These are phyloP conservation scores for Linum lewisii DNA, from an alignment of 345 rosid species.

Conservation along the genomic window DNA sequence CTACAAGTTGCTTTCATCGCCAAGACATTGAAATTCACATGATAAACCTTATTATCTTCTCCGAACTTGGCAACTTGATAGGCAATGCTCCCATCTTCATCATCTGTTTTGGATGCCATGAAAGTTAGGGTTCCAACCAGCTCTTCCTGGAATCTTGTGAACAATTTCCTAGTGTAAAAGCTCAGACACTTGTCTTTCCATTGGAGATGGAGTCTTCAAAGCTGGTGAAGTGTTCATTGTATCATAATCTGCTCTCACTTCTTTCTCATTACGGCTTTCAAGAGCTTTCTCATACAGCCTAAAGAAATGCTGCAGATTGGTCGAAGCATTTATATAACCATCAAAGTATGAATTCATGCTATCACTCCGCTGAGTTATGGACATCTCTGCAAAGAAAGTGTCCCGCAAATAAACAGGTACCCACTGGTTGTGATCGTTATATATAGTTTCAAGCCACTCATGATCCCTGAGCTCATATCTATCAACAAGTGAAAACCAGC, in stretches of 20 bases:
- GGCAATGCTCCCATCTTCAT: slow-evolving; percentile 17
- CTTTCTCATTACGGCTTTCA: slow-evolving; percentile 26
- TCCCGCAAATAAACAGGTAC: slow-evolving; percentile 35
- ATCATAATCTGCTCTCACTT: slow-evolving; percentile 42
- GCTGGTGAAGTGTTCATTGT: slow-evolving; percentile 26
- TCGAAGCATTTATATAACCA: slow-evolving; percentile 42
- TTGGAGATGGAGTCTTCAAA: slow-evolving; percentile 42
- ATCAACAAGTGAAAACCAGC: slow-evolving; percentile 29
- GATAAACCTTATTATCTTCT: slow-evolving; percentile 28
- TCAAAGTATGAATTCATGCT: slow-evolving; percentile 34
- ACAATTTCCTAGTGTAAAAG: slow-evolving; percentile 36
- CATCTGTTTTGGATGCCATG: slow-evolving; percentile 26
- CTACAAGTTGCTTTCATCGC: slow-evolving; percentile 37
- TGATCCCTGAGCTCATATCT: slow-evolving; percentile 24
- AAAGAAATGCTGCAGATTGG: slow-evolving; percentile 25
- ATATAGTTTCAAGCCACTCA: slow-evolving; percentile 41
- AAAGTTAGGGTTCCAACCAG: slow-evolving; percentile 40
- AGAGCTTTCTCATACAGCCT: slow-evolving; percentile 37
- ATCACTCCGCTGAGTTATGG: slow-evolving; percentile 28
- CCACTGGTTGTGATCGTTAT: slow-evolving; percentile 30
- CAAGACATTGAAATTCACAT: slow-evolving; percentile 28
- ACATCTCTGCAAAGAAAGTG: slow-evolving; percentile 35
- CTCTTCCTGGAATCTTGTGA: slow-evolving; percentile 41
- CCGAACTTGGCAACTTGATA: slow-evolving; percentile 37
- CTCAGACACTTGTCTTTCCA: slow-evolving; percentile 41